Evolutionary conservation across 1,284 basidiomycete species (phyloP).

Genomic region (Rhodotorula mucilaginosa): DNA sequence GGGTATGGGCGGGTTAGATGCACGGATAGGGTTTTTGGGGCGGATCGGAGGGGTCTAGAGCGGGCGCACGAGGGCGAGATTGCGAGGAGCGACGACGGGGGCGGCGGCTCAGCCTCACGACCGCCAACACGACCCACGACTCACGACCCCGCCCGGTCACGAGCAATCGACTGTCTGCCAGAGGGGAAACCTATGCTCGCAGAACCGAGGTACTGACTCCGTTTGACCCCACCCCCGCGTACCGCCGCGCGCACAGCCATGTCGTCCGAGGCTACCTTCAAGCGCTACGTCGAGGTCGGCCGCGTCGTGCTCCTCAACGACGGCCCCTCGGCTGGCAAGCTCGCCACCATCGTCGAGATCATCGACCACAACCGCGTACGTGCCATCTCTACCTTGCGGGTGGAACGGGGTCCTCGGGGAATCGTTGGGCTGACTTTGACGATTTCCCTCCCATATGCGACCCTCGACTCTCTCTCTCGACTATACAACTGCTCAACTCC

Average conservation of each 20-base stretch:
- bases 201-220: background rate
- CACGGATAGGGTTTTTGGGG: no score
- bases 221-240: background rate
- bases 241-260: slow-evolving; percentile 10
- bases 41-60: no score
- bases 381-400: slow-evolving; percentile 24
- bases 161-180: background rate
- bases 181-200: no score
- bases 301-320: slow-evolving; percentile 94
- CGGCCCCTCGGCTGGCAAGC: slow-evolving; percentile 80
- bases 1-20: background rate
- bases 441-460: no score
- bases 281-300: slow-evolving; percentile 97
- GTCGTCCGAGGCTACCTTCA: slow-evolving; percentile 62
- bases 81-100: background rate
- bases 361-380: slow-evolving; percentile 98
- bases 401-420: no score
- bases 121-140: no score
- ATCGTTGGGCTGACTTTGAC: no score
- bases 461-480: background rate
- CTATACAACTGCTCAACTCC: background rate
- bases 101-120: background rate
- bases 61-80: background rate
- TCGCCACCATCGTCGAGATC: slow-evolving; percentile 94
- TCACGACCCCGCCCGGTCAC: background rate